phyloP scores from a whole-genome alignment of 768 basidiomycete genomes.

The Daedaleopsis sinensis region DNA sequence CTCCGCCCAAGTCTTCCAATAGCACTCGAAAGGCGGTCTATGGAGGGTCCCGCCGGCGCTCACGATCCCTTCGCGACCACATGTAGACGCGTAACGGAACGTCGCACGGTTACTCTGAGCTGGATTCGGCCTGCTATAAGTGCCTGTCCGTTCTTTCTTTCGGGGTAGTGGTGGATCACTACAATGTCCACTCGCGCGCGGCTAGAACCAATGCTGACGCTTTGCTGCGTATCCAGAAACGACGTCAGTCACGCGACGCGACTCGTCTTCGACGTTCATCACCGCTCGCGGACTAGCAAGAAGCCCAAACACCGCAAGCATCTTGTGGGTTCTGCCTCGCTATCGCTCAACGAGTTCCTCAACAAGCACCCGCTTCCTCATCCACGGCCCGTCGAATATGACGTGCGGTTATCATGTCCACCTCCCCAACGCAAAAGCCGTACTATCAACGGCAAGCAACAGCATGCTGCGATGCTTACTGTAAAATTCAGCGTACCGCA shows the following conservation, averaged over 20 bases:
- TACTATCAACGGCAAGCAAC: constrained; percentile 18
- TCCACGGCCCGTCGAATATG: constrained; percentile 14
- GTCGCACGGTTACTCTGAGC: too few species aligned
- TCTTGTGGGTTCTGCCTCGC: constrained; percentile 53
- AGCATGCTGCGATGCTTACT: constrained; percentile 23
- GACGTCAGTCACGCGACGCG: constrained; percentile 42
- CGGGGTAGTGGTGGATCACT: too few species aligned
- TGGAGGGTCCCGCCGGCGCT: too few species aligned
- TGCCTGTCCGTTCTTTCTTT: too few species aligned
- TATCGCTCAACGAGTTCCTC: constrained; percentile 55
- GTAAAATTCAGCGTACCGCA: constrained; percentile 18
- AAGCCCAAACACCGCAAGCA: constrained; percentile 53
- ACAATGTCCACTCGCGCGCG: neutral
- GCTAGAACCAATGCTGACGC: neutral
- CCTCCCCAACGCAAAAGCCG: constrained; percentile 28
- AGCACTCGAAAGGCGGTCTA: too few species aligned
- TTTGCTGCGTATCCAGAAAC: constrained; percentile 35
- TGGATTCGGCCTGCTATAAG: too few species aligned
- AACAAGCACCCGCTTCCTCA: constrained; percentile 45
- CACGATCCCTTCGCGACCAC: too few species aligned
- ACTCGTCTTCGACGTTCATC: constrained; percentile 59
- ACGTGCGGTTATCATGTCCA: constrained; percentile 27
- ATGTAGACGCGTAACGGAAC: too few species aligned
- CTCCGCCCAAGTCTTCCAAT: too few species aligned
- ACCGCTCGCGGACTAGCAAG: constrained; percentile 63